These are phyloP conservation scores for Phytophthora megakarya DNA, from an alignment of 352 stramenopile species.

Conservation along the genomic window DNA sequence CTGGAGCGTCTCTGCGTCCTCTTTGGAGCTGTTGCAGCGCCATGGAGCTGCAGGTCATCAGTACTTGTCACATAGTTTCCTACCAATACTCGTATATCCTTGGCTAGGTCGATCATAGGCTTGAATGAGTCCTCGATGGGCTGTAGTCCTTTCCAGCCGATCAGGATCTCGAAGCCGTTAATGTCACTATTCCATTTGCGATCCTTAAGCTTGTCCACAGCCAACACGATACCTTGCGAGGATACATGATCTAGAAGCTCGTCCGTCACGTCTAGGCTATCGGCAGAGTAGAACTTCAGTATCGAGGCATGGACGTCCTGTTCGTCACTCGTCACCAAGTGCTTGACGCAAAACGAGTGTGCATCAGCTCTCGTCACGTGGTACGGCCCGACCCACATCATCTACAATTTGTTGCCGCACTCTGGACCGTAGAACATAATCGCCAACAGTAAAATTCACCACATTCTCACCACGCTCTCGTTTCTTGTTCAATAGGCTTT, in stretches of 20 bases:
- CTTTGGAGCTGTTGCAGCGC: too few relatives aligned
- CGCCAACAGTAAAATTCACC: conserved; percentile 15
- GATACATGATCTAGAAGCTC: conserved; percentile 10
- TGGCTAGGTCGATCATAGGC: background rate
- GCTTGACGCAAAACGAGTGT: conserved; percentile 8
- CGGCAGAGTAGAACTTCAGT: conserved; percentile 14
- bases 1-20: too few relatives aligned
- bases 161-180: conserved; percentile 5
- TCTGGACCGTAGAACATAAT: conserved; percentile 12
- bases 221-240: conserved; percentile 4
- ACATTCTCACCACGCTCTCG: conserved; percentile 4
- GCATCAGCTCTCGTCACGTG: conserved; percentile 1
- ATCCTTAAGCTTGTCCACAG: background rate
- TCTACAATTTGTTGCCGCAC: conserved; percentile 9
- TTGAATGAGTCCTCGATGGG: conserved; percentile 3
- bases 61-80: background rate
- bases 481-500: background rate
- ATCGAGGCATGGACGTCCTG: conserved; percentile 8
- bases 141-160: conserved; percentile 5
- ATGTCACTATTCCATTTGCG: background rate
- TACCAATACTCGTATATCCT: background rate
- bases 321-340: conserved; percentile 13
- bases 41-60: too few relatives aligned
- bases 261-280: conserved; percentile 1
- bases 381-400: conserved; percentile 17